Percentiles rank a stretch among this genome's conserved stretches.
These are phyloP conservation scores for Kwoniella dejecticola DNA, from an alignment of 768 basidiomycete species.

Conservation along the genomic window DNA sequence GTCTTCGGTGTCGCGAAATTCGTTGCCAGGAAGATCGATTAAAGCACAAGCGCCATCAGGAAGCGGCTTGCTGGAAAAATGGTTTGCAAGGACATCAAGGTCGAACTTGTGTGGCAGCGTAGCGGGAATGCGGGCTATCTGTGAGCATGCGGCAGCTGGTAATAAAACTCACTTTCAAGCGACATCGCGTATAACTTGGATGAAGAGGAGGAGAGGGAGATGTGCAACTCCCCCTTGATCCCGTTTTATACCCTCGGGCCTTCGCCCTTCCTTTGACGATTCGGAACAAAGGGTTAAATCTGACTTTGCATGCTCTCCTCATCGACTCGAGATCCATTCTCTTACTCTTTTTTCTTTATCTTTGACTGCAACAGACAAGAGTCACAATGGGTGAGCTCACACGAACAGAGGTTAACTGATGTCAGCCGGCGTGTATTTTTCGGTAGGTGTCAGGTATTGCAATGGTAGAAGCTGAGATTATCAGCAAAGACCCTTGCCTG, in stretches of 20 bases:
- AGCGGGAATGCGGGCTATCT: slow-evolving; percentile 10
- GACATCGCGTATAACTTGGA: background rate
- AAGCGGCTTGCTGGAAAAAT: slow-evolving; percentile 40
- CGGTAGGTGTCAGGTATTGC: slow-evolving; percentile 13
- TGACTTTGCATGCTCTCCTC: background rate
- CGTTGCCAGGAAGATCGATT: slow-evolving; percentile 40
- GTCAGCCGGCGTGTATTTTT: slow-evolving; percentile 33
- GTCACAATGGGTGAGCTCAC: slow-evolving; percentile 18
- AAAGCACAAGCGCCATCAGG: slow-evolving; percentile 32
- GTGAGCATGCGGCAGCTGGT: slow-evolving; percentile 1
- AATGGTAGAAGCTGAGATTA: background rate
- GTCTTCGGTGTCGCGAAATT: slow-evolving; percentile 47
- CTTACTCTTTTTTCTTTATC: background rate
- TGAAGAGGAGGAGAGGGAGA: background rate
- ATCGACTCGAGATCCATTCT: slow-evolving; percentile 4
- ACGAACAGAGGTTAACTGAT: background rate
- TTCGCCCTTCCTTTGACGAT: slow-evolving; percentile 16
- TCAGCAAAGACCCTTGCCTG: slow-evolving; percentile 10
- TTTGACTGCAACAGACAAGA: background rate
- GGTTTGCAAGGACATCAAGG: slow-evolving; percentile 21
- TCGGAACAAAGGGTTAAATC: slow-evolving; percentile 18
- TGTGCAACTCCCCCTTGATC: background rate
- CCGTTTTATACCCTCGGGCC: background rate
- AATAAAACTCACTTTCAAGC: background rate
- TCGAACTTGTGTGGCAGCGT: slow-evolving; percentile 40